Evolutionary conservation across 75 land plant species (phyloP), one percentile per base, ranked within the genome.

Genomic region (Pinus taeda): DNA sequence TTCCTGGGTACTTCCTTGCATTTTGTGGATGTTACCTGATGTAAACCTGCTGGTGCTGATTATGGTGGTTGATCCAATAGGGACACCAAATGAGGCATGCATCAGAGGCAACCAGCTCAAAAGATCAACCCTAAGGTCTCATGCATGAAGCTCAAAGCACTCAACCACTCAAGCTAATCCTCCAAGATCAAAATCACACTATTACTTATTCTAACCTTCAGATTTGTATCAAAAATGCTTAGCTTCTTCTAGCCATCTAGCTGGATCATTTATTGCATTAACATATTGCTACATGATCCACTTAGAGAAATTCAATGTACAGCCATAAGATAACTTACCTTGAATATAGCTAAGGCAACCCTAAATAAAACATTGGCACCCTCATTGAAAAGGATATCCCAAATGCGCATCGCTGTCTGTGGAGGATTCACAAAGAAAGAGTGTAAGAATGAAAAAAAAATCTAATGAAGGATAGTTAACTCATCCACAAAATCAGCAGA

Each of bases 301-400:
- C 49, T 60, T 60, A 18, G 0, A 60, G 61, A 77, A 20, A 37
- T 5, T 57, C 39, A 26, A 36, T 56, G 21, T 83, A 42, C 39
- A 79, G 24, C 59, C n/a, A 74, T 14, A 42, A 21, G 7, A 49
- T 57, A 33, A 4, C 58, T 22, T 64, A 82, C 98, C 97, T 92
- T 96, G 78, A 96, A 94, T 29, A 93, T 85, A 45, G 97, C 98
- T 76, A 93, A 80, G 62, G 97, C 98, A 20, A 92, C 93, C 78
- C 83, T 87, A 73, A 93, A 93, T 24, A 96, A 74, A 79, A 92
- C 87, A 67, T 90, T 88, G 15, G 94, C 92, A 45, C 98, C 98
- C 64, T 96, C 97, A 74, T 87, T 90, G 89, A 96, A 96, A 57
- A 96, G 91, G 45, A 93, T 90, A 89, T 96, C 98, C 98, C 98